phyloP scores from a whole-genome alignment of 768 basidiomycete species.

The Sarcomyxa edulis region DNA sequence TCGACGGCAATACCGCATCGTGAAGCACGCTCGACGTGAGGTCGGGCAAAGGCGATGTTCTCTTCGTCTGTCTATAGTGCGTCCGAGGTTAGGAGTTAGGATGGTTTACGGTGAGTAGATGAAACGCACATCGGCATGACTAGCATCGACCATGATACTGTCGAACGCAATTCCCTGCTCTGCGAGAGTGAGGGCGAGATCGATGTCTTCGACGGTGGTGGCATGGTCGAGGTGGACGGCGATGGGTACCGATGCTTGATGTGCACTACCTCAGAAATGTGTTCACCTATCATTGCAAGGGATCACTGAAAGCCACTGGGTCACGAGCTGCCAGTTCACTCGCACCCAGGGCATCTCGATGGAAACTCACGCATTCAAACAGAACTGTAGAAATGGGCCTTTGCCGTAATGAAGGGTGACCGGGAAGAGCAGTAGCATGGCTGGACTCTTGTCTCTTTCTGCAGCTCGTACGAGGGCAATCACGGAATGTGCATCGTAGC shows the following conservation, averaged over 20 bases:
- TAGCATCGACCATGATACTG: constrained; percentile 47
- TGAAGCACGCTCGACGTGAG: constrained; percentile 37
- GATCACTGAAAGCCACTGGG: too few relatives aligned
- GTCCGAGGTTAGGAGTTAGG: neutral
- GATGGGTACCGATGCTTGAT: constrained; percentile 41
- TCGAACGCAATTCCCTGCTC: constrained; percentile 42
- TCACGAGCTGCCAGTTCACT: too few relatives aligned
- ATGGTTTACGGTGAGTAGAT: neutral
- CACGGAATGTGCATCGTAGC: too few relatives aligned
- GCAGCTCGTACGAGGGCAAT: too few relatives aligned
- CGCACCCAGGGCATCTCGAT: too few relatives aligned
- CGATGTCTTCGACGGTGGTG: constrained; percentile 38
- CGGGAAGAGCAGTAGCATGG: too few relatives aligned
- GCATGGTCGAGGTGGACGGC: constrained; percentile 46
- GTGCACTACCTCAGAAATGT: too few relatives aligned
- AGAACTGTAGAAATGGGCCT: too few relatives aligned
- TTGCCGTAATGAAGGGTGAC: too few relatives aligned
- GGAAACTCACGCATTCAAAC: too few relatives aligned
- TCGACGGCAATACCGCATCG: constrained; percentile 37
- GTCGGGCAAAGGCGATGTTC: constrained; percentile 37
- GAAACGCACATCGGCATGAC: constrained; percentile 35
- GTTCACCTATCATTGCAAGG: too few relatives aligned
- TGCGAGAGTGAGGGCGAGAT: constrained; percentile 38
- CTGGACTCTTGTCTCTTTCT: too few relatives aligned
- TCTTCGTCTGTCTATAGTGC: constrained; percentile 42